phyloP scores from a whole-genome alignment of 306 rosid species.

The Prunus mira region DNA sequence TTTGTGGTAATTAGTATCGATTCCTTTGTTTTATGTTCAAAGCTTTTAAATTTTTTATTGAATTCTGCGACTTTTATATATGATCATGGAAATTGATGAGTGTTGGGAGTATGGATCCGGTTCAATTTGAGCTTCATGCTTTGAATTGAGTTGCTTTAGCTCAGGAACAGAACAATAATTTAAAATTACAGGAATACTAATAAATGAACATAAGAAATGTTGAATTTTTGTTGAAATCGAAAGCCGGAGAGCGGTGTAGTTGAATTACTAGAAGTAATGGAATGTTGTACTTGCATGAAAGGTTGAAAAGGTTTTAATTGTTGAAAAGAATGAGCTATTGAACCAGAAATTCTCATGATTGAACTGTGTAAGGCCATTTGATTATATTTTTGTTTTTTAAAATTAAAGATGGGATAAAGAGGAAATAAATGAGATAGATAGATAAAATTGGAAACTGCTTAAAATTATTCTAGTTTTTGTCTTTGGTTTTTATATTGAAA shows the following conservation, averaged over 20 bases:
- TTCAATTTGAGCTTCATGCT: background rate
- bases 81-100: background rate
- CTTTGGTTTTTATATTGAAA: background rate
- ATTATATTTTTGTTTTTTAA: background rate
- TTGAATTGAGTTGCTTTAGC: background rate
- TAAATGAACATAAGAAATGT: background rate
- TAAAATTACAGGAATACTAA: background rate
- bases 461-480: background rate
- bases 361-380: background rate
- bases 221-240: background rate
- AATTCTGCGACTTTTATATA: background rate
- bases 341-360: background rate
- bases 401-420: background rate
- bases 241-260: background rate
- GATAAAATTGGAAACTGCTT: background rate
- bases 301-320: background rate
- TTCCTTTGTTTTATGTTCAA: background rate
- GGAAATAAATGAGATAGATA: background rate
- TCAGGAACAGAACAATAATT: background rate
- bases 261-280: background rate
- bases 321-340: background rate
- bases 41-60: background rate
- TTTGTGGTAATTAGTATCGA: background rate
- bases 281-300: background rate
- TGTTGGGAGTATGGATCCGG: slow-evolving; percentile 1